These are phyloP conservation scores for Onygena corvina DNA, from an alignment of 2,329 filamentous ascomycete genomes.

Conservation along the genomic window DNA sequence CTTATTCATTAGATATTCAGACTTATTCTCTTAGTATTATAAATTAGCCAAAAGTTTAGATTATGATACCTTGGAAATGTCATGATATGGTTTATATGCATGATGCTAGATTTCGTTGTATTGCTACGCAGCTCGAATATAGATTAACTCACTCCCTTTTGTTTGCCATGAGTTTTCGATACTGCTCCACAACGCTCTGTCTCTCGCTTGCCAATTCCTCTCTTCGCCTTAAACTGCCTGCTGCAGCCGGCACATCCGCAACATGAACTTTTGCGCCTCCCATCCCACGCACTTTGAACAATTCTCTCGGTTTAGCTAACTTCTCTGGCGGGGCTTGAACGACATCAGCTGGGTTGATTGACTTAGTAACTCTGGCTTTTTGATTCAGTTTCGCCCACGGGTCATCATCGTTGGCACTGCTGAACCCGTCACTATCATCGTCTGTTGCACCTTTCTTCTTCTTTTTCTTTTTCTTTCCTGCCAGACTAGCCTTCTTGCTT, in stretches of 20 bases:
- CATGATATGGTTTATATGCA: background rate
- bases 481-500: constrained; percentile 51
- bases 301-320: constrained; percentile 48
- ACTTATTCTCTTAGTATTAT: no score
- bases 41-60: constrained; percentile 7
- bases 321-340: constrained; percentile 66
- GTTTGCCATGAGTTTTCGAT: constrained; percentile 56
- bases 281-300: constrained; percentile 47
- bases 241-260: constrained; percentile 54
- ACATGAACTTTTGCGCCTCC: constrained; percentile 55
- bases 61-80: constrained; percentile 9
- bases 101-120: background rate
- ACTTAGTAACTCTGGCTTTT: constrained; percentile 38
- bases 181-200: constrained; percentile 59
- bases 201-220: constrained; percentile 61
- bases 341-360: constrained; percentile 38
- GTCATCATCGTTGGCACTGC: constrained; percentile 48
- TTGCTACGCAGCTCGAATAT: background rate
- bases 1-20: no score
- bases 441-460: constrained; percentile 29
- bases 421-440: constrained; percentile 28
- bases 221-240: constrained; percentile 58
- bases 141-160: constrained; percentile 32
- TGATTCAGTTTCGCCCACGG: constrained; percentile 65
- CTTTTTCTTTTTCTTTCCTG: constrained; percentile 43